Evolutionary conservation across 306 rosid species (phyloP), one percentile per base, ranked within the genome.

Genomic region (Boehmeria nivea): DNA sequence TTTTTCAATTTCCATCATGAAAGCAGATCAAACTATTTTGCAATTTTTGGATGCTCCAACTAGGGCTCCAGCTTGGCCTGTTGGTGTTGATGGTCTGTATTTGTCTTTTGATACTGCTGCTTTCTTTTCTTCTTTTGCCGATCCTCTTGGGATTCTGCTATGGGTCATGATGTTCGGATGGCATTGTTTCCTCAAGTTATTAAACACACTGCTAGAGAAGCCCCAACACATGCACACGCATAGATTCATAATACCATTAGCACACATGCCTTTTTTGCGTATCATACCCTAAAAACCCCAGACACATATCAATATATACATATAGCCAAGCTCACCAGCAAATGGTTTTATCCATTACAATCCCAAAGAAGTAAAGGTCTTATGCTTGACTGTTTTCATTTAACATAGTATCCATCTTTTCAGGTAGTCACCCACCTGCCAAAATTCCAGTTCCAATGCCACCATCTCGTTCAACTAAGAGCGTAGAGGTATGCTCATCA

Each of bases 11-110:
- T 76, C 99, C 52, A 83, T 91, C 82, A 78, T 87, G 99, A 81
- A 73, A 62, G 91, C 93, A 60, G 96, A 85, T 72, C 73, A 76
- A 44, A 5, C 64, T 54, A 75, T 83, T 67, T 81, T 91, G 77
- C 79, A 76, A 60, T 77, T 82, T 39, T 59, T 87, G 76, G 99
- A 91, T 60, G 89, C 99, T 43, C 68, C 80, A 31, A 91, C 96
- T 18, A 87, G 78, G 78, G 96, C 99, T 69, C 89, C 99, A 8
- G 79, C 70, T 72, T 91, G 99, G 99, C 96, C 99, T 61, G 80
- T 87, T 36, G 86, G 86, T 28, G 95, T 78, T 68, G 88, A 86
- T 75, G 99, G 96, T 91, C 54, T 23, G 85, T 83, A 70, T 27
- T 69, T 65, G 24, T 37, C 34, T 42, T 22, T 57, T 49, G 27